These are phyloP conservation scores for Linderniella brevidens DNA, from an alignment of 257 asterid species.

Conservation along the genomic window DNA sequence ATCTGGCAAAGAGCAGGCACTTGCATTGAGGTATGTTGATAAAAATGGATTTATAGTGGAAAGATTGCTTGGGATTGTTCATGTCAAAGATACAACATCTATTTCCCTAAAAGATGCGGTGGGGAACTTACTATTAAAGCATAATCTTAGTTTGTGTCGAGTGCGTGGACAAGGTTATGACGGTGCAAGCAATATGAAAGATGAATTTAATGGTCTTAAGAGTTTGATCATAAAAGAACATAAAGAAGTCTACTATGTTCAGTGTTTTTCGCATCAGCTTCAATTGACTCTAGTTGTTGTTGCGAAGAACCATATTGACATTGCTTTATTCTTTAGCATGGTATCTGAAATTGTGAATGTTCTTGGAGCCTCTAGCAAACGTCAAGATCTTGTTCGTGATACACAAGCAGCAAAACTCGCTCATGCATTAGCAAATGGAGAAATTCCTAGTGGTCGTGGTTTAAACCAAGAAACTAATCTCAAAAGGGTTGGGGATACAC, in stretches of 20 bases:
- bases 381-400: background rate
- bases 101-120: slow-evolving; percentile 1
- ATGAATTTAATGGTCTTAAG: slow-evolving; percentile 5
- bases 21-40: slow-evolving; percentile 6
- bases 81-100: slow-evolving; percentile 3
- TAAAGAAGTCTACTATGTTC: slow-evolving; percentile 1
- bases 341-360: background rate
- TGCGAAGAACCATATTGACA: background rate
- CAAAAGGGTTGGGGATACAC: slow-evolving; percentile 2
- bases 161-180: slow-evolving; percentile 7
- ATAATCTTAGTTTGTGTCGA: background rate
- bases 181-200: slow-evolving; percentile 8
- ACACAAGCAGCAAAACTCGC: background rate
- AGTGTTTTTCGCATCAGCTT: slow-evolving; percentile 10
- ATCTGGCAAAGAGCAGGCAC: slow-evolving; percentile 6
- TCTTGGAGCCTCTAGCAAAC: slow-evolving; percentile 4
- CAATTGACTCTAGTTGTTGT: slow-evolving; percentile 1
- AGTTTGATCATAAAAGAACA: slow-evolving; percentile 3
- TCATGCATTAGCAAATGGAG: background rate
- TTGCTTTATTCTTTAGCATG: background rate
- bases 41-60: slow-evolving; percentile 1
- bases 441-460: slow-evolving; percentile 1
- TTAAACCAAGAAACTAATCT: slow-evolving; percentile 3
- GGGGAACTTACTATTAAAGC: background rate
- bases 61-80: slow-evolving; percentile 6